Base-by-base conservation (phyloP, 805 yeast genomes). In the Candida dendrica region DNA sequence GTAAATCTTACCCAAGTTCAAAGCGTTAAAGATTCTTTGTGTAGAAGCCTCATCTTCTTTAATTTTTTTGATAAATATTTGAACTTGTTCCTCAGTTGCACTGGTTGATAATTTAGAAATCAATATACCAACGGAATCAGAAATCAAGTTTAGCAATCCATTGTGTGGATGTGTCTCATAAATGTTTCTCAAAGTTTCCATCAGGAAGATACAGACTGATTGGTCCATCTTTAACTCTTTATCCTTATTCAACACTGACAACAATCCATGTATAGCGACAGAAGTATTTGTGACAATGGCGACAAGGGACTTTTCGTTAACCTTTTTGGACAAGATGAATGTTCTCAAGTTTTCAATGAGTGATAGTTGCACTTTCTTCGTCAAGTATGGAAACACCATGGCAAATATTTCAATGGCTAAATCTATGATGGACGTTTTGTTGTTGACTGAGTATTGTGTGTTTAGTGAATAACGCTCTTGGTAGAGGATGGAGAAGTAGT, bases 341-440 rank as follows among this genome's bases (percentile, higher is more conserved):
- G 81, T 67, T 48, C 89, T 73, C 47, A 93, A 61, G 41, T 81
- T 85, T 53, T 91, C 97, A 17, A 93, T 61, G n/a, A 93, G 69
- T 1, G 97, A 88, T 44, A 83, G 81, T 54, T 91, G 97, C 41
- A 93, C 84, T 47, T 87, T 85, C 4, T 77, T 63, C 7, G 90
- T 77, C 49, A 91, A 72, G 44, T 71, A 67, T 0, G 95, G 86
- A 48, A 91, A 83, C 1, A 84, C 69, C 8, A 73, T 55, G 5
- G 85, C 77, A 55, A 89, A 86, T 2, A 90, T 68, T 45, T 83
- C 88, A 53, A 91, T 79, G 0, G 96, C 81, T 2, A 74, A 57
- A 61, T 91, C 96, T n/a, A 88, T 73, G 3, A 85, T 62, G 39
- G 77, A 65, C 0, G 78, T 75, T 2, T 69, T 65, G 4, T 64